Base-by-base conservation (phyloP, 306 rosid species). In the Ammopiptanthus mongolicus region DNA sequence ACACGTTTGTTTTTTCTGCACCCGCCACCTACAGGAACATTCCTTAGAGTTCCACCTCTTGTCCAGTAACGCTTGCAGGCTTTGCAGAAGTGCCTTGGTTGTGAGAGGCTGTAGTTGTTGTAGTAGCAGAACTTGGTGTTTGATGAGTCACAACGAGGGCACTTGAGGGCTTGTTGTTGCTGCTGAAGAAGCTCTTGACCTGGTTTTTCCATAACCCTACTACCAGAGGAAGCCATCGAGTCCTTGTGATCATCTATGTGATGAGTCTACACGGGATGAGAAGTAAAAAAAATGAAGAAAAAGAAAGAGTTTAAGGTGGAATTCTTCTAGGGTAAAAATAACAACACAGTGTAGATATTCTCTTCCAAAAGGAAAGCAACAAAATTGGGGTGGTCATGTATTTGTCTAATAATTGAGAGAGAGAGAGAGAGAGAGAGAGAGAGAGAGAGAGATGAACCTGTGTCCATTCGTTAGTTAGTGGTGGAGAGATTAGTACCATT, bases 61-160 rank as follows among this genome's bases (percentile, higher is more conserved):
- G 98, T 95, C 98, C 98, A 95, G 77, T 95, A 95, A 31, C 98
- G 81, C 82, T 95, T 95, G 83, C 98, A 95, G 64, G 98, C 96
- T 81, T 95, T 95, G 86, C 98, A 95, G 56, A 95, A 95, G 86
- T 95, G 96, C 9, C 98, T 77, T 0, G 98, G 98, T 69, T 95
- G 98, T 14, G 98, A 90, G 73, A 95, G 76, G 78, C 96, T 95
- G 79, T 95, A 95, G 82, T 95, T 95, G 89, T 95, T 95, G 87
- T 90, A 95, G 86, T 95, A 95, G 37, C 98, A 95, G 79, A 95
- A 95, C 83, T 95, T 95, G 2, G 98, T 95, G 89, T 95, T 95
- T 0, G 97, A 83, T 2, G 98, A 95, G 59, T 95, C 98, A 23
- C 98, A 94, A 18, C 98, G 96, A 61, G 97, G 98, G 75, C 98